A percentile compares a stretch with the other conserved stretches of the same genome.
These are phyloP conservation scores for Lactifluus piperatus DNA, from an alignment of 768 basidiomycete species.

Conservation along the genomic window DNA sequence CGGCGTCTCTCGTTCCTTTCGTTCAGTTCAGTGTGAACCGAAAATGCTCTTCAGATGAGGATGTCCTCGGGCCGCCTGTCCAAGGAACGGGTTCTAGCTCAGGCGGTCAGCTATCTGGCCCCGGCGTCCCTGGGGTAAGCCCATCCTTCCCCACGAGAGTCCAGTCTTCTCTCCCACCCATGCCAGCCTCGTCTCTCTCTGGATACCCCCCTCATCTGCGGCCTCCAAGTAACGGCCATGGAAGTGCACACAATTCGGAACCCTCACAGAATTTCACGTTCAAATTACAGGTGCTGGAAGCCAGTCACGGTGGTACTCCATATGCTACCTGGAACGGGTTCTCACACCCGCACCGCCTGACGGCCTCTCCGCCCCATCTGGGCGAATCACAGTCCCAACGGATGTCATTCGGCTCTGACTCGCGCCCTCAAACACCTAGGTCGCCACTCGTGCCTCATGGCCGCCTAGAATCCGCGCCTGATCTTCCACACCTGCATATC, in stretches of 20 bases:
- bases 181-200: neutral
- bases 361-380: neutral
- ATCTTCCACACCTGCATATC: slow-evolving; percentile 13
- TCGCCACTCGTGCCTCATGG: slow-evolving; percentile 6
- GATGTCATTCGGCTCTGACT: neutral
- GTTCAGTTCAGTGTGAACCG: slow-evolving; percentile 1
- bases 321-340: neutral
- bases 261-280: slow-evolving; percentile 11
- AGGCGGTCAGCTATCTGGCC: slow-evolving; percentile 12
- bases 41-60: neutral
- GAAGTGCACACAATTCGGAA: neutral
- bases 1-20: neutral
- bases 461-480: neutral
- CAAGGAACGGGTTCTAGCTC: slow-evolving; percentile 2
- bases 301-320: neutral
- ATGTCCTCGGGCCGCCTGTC: neutral
- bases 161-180: neutral
- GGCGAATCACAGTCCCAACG: too few species aligned
- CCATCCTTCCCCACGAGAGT: slow-evolving; percentile 1
- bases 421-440: slow-evolving; percentile 2
- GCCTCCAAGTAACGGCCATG: neutral
- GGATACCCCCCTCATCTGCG: neutral
- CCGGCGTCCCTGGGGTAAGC: slow-evolving; percentile 18
- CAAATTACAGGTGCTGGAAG: slow-evolving; percentile 10
- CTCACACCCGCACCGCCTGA: neutral